These are phyloP conservation scores for Uronychia binucleata DNA, from an alignment of 73 alveolate genomes.

Conservation along the genomic window DNA sequence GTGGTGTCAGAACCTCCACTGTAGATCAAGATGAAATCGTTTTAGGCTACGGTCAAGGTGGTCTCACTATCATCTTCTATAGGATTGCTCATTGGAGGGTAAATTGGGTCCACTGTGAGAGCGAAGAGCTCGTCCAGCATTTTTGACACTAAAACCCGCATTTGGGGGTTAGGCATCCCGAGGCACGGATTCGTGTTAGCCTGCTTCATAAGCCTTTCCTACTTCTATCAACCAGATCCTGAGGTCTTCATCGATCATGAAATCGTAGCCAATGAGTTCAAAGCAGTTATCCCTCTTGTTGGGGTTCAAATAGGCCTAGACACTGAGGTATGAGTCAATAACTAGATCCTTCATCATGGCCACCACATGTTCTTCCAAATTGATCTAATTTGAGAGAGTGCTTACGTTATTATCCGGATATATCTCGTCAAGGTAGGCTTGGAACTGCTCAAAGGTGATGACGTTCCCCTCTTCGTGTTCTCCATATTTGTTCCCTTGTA, in stretches of 20 bases:
- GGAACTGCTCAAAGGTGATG: slow-evolving; percentile 70
- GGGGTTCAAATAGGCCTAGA: slow-evolving; percentile 42
- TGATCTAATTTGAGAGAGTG: slow-evolving; percentile 18
- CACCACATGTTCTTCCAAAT: slow-evolving; percentile 53
- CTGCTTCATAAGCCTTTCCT: too few relatives aligned
- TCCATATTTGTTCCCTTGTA: slow-evolving; percentile 67
- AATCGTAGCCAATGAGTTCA: slow-evolving; percentile 81
- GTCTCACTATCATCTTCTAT: slow-evolving; percentile 33
- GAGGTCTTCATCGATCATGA: slow-evolving; percentile 73
- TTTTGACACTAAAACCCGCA: slow-evolving; percentile 65
- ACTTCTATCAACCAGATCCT: slow-evolving; percentile 77
- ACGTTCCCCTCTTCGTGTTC: slow-evolving; percentile 85
- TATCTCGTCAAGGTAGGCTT: slow-evolving; percentile 55
- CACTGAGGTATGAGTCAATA: slow-evolving; percentile 21
- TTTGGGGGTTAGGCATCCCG: slow-evolving; percentile 59
- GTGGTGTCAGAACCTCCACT: neutral
- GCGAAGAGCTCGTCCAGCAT: slow-evolving; percentile 80
- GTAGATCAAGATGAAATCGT: neutral
- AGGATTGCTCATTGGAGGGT: slow-evolving; percentile 34
- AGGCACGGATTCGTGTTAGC: slow-evolving; percentile 78
- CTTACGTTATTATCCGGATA: slow-evolving; percentile 42
- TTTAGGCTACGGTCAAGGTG: neutral
- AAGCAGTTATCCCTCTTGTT: slow-evolving; percentile 64
- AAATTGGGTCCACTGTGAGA: slow-evolving; percentile 69
- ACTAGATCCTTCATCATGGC: slow-evolving; percentile 34